A percentile compares a stretch with the other conserved stretches of the same genome.
Conservation (phyloP, 2,329 filamentous ascomycete species). For the Neophaeococcomyces mojaviensis region DNA sequence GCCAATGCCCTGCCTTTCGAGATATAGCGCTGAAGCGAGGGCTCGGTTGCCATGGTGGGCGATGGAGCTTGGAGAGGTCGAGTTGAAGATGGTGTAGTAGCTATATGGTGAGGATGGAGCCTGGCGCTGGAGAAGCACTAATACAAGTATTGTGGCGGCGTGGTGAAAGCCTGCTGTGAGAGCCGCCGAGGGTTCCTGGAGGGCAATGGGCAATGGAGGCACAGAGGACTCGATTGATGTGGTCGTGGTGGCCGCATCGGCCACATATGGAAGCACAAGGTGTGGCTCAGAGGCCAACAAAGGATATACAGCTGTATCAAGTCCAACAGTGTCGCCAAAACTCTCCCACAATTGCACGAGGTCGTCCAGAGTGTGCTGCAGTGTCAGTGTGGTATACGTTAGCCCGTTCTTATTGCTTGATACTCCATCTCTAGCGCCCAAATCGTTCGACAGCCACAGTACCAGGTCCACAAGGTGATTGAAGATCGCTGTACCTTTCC, state of each 20-base stretch:
- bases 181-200: background rate
- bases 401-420: background rate
- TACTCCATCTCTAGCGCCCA: background rate
- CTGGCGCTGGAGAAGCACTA: background rate
- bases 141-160: background rate
- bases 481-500: background rate
- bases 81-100: background rate
- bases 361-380: background rate
- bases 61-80: background rate
- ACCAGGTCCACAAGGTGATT: slow-evolving; percentile 1
- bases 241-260: background rate
- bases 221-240: background rate
- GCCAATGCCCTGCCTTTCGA: background rate
- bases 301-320: background rate
- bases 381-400: background rate
- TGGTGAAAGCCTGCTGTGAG: background rate
- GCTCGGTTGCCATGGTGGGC: background rate
- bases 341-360: background rate
- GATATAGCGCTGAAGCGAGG: background rate
- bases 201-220: background rate
- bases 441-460: background rate
- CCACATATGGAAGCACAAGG: background rate
- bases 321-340: background rate
- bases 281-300: background rate
- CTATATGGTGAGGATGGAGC: background rate